Evolutionary conservation across 108 stramenopile species (phyloP).

Genomic region (Skeletonema tropicum): DNA sequence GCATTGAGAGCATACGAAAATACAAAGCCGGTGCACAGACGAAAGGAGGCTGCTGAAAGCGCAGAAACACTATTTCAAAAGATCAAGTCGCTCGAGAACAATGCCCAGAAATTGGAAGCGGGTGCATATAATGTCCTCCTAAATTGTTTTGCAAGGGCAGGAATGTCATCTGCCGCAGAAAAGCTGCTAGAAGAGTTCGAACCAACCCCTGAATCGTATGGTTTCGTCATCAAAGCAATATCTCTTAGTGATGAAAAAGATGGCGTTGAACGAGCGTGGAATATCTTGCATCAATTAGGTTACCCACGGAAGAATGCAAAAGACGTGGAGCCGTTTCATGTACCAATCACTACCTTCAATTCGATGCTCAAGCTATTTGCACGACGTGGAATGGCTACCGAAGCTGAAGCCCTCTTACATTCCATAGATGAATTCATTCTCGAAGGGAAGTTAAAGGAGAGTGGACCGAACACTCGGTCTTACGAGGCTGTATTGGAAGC

Average conservation of each 20-base stretch:
- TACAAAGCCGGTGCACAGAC: constrained; percentile 4
- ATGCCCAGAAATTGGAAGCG: constrained; percentile 44
- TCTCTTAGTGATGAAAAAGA: constrained; percentile 16
- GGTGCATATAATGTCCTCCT: constrained; percentile 80
- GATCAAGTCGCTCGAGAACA: constrained; percentile 3
- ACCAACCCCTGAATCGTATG: constrained; percentile 27
- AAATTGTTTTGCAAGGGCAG: constrained; percentile 75
- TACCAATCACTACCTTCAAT: constrained; percentile 30
- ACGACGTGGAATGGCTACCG: constrained; percentile 35
- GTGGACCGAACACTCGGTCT: constrained; percentile 22
- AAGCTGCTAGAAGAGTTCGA: constrained; percentile 63
- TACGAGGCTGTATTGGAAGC: constrained; percentile 49
- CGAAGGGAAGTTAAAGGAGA: constrained; percentile 16
- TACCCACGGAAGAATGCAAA: constrained; percentile 8
- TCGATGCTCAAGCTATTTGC: constrained; percentile 45
- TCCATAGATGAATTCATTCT: constrained; percentile 34
- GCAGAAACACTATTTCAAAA: constrained; percentile 27
- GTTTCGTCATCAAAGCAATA: constrained; percentile 40
- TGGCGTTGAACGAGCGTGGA: constrained; percentile 35
- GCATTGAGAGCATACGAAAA: constrained; percentile 33
- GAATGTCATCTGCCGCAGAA: constrained; percentile 52
- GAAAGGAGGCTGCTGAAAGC: constrained; percentile 19
- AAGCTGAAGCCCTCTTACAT: constrained; percentile 28
- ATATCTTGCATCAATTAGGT: constrained; percentile 24
- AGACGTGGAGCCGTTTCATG: constrained; percentile 13